These are phyloP conservation scores for Quillaja saponaria DNA, from an alignment of 306 rosid genomes.

Conservation along the genomic window DNA sequence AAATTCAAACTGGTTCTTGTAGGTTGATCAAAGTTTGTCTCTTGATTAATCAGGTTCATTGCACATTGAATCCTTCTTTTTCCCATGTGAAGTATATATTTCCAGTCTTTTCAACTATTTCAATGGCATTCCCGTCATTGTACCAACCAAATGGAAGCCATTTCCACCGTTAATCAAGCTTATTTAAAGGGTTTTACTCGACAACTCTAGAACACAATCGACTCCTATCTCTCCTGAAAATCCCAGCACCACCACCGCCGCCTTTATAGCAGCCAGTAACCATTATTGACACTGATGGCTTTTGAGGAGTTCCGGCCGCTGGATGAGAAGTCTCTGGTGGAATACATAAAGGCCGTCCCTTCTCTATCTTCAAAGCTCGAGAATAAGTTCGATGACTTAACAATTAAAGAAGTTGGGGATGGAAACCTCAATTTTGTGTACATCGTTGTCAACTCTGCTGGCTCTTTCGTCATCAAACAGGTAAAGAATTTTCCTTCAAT, in stretches of 20 bases:
- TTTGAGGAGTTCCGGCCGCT: conserved; percentile 67
- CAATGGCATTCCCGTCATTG: no score
- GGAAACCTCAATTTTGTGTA: conserved; percentile 87
- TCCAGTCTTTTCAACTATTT: background rate
- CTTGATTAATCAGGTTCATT: conserved; percentile 31
- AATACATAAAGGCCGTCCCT: conserved; percentile 73
- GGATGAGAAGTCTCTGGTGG: conserved; percentile 58
- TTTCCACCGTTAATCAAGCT: background rate
- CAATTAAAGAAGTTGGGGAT: conserved; percentile 80
- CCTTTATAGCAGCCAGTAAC: background rate
- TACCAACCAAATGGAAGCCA: no score
- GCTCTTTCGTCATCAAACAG: conserved; percentile 89
- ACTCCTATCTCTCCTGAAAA: background rate
- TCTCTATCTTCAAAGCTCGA: conserved; percentile 61
- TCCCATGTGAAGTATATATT: background rate
- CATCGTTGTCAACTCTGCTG: conserved; percentile 57
- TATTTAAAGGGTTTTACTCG: background rate
- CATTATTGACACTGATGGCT: conserved; percentile 37
- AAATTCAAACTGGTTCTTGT: no score
- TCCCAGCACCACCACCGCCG: background rate
- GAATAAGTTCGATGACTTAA: conserved; percentile 47
- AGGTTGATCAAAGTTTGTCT: no score
- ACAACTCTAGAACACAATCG: background rate
- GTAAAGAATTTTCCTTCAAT: conserved; percentile 24
- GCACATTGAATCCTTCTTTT: conserved; percentile 16